A percentile compares a stretch with the other conserved stretches of the same genome.
Evolutionary conservation across 169 alveolate genomes (phyloP).

Genomic region (Plasmodium fragile): DNA sequence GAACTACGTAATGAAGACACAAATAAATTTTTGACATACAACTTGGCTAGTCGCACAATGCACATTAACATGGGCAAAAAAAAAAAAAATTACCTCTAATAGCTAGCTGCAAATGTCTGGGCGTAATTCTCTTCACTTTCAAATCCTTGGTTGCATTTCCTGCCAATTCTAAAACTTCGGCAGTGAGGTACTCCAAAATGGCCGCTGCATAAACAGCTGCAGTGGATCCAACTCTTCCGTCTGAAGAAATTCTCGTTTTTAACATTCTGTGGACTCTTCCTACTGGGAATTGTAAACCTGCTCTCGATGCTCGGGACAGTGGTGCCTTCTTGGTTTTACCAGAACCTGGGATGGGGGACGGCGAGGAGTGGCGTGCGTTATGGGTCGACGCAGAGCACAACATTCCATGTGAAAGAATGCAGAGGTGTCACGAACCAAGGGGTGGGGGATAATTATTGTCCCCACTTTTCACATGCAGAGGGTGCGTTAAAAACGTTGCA

Average conservation of each 20-base stretch:
- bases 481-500: neutral
- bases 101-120: conserved; percentile 98
- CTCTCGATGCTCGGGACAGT: conserved; percentile 98
- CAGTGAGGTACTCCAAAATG: conserved; percentile 98
- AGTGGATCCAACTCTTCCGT: conserved; percentile 99
- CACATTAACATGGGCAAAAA: neutral
- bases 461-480: neutral
- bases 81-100: conserved; percentile 77
- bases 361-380: conserved; percentile 43
- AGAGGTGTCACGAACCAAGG: neutral
- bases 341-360: conserved; percentile 91
- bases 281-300: conserved; percentile 99
- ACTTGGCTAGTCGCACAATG: neutral
- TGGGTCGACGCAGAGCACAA: neutral
- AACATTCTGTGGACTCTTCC: conserved; percentile 99
- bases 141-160: conserved; percentile 99
- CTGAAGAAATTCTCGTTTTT: conserved; percentile 96
- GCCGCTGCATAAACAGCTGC: conserved; percentile 99
- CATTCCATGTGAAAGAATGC: neutral
- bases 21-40: neutral
- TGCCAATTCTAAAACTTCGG: conserved; percentile 99
- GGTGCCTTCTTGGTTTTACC: conserved; percentile 98
- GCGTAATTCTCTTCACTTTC: conserved; percentile 96
- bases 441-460: neutral
- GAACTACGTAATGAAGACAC: neutral